Evolutionary conservation across 164 flowering plant genomes (phyloP), one percentile per base, ranked within the genome.

Genomic region (Echeveria elegans): DNA sequence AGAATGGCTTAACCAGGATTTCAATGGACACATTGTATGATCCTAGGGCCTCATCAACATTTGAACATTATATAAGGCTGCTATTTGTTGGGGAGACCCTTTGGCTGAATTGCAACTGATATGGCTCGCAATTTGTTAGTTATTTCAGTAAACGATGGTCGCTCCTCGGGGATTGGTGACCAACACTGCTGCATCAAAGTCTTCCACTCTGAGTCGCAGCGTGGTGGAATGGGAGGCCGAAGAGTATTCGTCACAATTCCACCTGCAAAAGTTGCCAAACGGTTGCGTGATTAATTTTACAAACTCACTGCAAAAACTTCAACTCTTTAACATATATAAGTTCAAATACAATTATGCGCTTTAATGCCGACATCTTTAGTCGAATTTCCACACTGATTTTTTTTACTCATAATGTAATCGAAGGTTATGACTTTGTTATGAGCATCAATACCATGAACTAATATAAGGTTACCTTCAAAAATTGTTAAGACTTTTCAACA

Each of bases 141-240:
- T 70, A 90, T 83, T 74, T 88, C 88, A 2, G 88, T 78, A 72
- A 90, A 90, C 14, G 88, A 80, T 40, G 95, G 97, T 31, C 97
- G 71, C 31, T 68, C 74, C 12, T 74, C 76, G 14, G 97, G 95
- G n/a, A 88, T 88, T 14, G 87, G 80, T 28, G 90, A 82, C 97
- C 97, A 90, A 69, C 97, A 90, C 48, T 84, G 75, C 73, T 88
- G 94, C 92, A 90, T 90, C 53, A 90, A 75, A 62, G 66, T 73
- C 68, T 79, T 81, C 97, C 97, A 90, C 29, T 80, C 90, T 1
- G 90, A 72, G 69, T 87, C 90, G 67, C 97, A 90, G 15, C 72
- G 75, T 69, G 80, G 82, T 31, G 97, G 97, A 19, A 90, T 76
- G 2, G 80, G 76, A 58, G 95, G 97, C 63, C 97, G 73, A 43